phyloP scores from a whole-genome alignment of 768 basidiomycete species.

The Clathrus columnatus region DNA sequence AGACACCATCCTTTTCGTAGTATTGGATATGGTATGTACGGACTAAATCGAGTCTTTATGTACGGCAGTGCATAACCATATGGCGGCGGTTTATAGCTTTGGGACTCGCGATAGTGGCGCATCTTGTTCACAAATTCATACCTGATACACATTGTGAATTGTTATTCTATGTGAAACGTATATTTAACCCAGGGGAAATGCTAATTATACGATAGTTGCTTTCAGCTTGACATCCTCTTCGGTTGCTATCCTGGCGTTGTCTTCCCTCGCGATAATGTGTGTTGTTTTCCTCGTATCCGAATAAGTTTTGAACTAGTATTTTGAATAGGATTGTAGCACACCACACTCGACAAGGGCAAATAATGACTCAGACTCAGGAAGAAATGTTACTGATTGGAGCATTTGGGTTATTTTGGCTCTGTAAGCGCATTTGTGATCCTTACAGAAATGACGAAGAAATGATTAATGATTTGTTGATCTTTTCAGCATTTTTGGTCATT shows the following conservation, averaged over 20 bases:
- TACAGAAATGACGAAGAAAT: too few species aligned
- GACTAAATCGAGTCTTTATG: not conserved
- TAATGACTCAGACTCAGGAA: constrained; percentile 63
- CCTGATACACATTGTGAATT: constrained; percentile 6
- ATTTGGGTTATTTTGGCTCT: constrained; percentile 69
- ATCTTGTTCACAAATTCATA: constrained; percentile 8
- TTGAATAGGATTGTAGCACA: constrained; percentile 56
- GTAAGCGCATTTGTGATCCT: constrained; percentile 38
- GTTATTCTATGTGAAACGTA: not conserved
- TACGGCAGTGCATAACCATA: not conserved
- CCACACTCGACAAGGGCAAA: constrained; percentile 48
- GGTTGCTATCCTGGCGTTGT: constrained; percentile 59
- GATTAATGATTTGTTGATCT: not conserved
- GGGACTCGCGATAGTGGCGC: constrained; percentile 7
- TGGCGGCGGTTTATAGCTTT: not conserved
- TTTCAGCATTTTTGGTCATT: constrained; percentile 34
- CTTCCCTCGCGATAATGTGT: constrained; percentile 57
- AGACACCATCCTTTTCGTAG: constrained; percentile 7
- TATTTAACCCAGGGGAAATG: not conserved
- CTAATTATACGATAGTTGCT: constrained; percentile 12
- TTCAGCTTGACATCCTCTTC: constrained; percentile 64
- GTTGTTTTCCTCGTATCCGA: not conserved
- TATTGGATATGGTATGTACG: constrained; percentile 1
- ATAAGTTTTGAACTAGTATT: not conserved
- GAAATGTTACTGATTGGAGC: constrained; percentile 65